These are phyloP conservation scores for Huntiella savannae DNA, from an alignment of 2,329 filamentous ascomycete species.

Conservation along the genomic window DNA sequence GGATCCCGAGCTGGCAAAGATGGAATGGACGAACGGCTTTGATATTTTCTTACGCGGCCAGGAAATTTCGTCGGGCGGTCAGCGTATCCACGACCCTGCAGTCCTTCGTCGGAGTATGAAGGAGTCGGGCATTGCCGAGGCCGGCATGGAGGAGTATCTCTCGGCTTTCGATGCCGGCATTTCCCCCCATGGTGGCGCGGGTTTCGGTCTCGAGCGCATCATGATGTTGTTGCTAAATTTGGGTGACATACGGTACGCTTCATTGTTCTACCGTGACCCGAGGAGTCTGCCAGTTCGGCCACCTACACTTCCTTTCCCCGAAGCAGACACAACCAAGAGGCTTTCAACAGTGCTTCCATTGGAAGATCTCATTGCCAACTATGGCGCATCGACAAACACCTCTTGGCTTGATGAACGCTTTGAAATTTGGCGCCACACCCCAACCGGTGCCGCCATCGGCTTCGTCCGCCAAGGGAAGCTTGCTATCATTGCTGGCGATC, in stretches of 20 bases:
- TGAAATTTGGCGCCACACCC: slow-evolving; percentile 64
- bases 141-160: slow-evolving; percentile 80
- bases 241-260: slow-evolving; percentile 76
- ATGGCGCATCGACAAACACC: slow-evolving; percentile 83
- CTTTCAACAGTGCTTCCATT: slow-evolving; percentile 44
- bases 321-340: slow-evolving; percentile 52
- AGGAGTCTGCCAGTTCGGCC: slow-evolving; percentile 59
- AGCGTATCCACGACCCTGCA: slow-evolving; percentile 69
- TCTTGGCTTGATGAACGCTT: slow-evolving; percentile 85
- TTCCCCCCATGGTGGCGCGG: slow-evolving; percentile 75
- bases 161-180: slow-evolving; percentile 75
- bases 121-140: slow-evolving; percentile 55
- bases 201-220: slow-evolving; percentile 76
- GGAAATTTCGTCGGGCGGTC: slow-evolving; percentile 79
- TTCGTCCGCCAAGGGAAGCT: slow-evolving; percentile 62
- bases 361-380: slow-evolving; percentile 83
- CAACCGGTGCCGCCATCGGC: slow-evolving; percentile 66
- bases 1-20: slow-evolving; percentile 34
- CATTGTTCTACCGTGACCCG: slow-evolving; percentile 73
- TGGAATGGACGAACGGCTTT: slow-evolving; percentile 59
- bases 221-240: slow-evolving; percentile 71
- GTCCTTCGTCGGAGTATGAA: slow-evolving; percentile 60
- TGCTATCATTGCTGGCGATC: slow-evolving; percentile 72
- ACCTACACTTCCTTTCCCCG: slow-evolving; percentile 58
- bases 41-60: slow-evolving; percentile 89